Conservation (phyloP, 192 early-diverging fungal species). For the Pecoramyces ruminantium region DNA sequence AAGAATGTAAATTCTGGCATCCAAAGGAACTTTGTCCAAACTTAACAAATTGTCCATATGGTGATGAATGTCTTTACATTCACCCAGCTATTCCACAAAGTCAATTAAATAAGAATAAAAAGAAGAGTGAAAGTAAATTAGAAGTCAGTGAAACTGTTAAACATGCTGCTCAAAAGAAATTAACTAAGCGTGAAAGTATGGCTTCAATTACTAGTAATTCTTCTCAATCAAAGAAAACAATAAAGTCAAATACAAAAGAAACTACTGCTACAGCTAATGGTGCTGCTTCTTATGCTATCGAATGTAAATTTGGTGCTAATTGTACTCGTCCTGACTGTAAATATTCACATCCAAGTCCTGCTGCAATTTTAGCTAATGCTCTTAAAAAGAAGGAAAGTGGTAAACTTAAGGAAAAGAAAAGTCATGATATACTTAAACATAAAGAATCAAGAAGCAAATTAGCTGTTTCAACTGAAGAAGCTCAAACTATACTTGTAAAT, state of each 20-base stretch:
- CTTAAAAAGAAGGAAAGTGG: background rate
- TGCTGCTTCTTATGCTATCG: background rate
- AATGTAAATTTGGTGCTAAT: slow-evolving; percentile 13
- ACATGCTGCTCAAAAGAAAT: background rate
- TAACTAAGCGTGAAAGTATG: background rate
- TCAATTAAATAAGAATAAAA: background rate
- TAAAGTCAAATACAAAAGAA: too few species aligned
- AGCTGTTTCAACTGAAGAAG: background rate
- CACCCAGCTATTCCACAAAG: background rate
- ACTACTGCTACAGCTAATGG: too few species aligned
- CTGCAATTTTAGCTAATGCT: slow-evolving; percentile 2
- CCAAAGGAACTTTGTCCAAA: slow-evolving; percentile 2
- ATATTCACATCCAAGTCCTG: slow-evolving; percentile 19
- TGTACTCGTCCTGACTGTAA: slow-evolving; percentile 15
- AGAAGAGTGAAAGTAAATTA: background rate
- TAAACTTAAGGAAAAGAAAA: background rate
- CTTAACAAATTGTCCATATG: slow-evolving; percentile 1
- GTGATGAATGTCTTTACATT: slow-evolving; percentile 2
- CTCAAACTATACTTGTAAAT: background rate
- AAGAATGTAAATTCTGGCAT: slow-evolving; percentile 2
- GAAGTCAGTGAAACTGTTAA: background rate
- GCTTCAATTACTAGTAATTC: too few species aligned
- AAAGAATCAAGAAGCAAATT: background rate
- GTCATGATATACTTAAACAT: background rate
- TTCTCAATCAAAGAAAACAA: too few species aligned